Conservation (phyloP, 2,329 filamentous ascomycete genomes). For the Penicillium digitatum region DNA sequence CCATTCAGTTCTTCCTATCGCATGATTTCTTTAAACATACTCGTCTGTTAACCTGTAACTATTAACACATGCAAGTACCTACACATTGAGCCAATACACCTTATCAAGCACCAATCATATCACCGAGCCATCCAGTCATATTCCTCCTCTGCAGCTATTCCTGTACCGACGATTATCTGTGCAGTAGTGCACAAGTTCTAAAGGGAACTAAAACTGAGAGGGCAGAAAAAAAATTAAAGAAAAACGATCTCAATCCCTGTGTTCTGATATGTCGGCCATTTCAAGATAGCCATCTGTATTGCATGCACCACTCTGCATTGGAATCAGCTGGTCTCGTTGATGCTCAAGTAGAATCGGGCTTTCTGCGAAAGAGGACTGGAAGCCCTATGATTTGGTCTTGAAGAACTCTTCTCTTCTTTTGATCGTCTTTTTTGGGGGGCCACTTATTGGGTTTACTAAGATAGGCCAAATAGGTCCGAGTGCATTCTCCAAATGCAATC, state of each 20-base stretch:
- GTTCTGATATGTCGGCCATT: conserved; percentile 7
- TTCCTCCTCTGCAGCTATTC: not conserved
- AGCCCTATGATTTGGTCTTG: not conserved
- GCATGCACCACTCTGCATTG: not conserved
- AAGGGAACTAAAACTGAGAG: not conserved
- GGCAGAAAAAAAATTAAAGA: not conserved
- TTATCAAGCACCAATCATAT: not conserved
- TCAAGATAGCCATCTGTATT: conserved; percentile 7
- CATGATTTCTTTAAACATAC: not conserved
- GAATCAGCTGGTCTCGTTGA: not conserved
- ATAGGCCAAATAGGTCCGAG: not conserved
- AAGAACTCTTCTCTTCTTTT: not conserved
- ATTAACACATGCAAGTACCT: not conserved
- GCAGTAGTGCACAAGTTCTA: not conserved
- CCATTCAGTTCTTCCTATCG: not conserved
- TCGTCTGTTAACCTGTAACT: not conserved
- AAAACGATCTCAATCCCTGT: not conserved
- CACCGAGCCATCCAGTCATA: not conserved
- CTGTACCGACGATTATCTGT: not conserved
- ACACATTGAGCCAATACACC: not conserved
- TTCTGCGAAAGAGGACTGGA: not conserved
- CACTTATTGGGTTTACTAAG: not conserved
- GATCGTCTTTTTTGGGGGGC: too few species aligned
- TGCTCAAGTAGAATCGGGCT: not conserved
- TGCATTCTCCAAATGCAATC: not conserved